Base-by-base conservation (phyloP, 179 eudicot species). In the Pouteria campechiana region DNA sequence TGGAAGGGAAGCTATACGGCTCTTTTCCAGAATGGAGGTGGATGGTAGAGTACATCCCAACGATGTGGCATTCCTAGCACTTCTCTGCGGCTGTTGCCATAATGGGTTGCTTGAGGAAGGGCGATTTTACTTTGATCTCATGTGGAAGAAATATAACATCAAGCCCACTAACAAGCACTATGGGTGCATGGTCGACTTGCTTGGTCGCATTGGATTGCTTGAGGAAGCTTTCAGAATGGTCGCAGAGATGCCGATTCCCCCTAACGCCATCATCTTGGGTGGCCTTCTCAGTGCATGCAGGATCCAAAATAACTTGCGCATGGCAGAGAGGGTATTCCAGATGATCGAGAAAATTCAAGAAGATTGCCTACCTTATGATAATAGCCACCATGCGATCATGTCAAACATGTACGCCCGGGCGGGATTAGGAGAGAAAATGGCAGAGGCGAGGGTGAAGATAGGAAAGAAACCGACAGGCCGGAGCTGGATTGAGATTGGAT, bases 201-300 rank as follows among this genome's bases (percentile, higher is more conserved):
- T 72, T 34, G 69, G 73, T 11, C 66, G 77, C 32, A 69, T 73
- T 12, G 77, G 77, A 41, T 33, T 32, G 15, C 32, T 72, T 12
- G 37, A 58, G 35, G 77, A 72, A 36, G 77, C 77, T 3, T 36
- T 22, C 25, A 48, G 54, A 40, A 50, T 18, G 19, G 28, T 67
- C 37, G 17, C 21, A 24, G 35, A 52, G 33, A 58, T 72, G 66
- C 69, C 66, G 25, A 46, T 72, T 66, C 58, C 46, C 38, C 69
- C 73, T 3, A 72, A 72, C 39, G 67, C 77, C 5, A 31, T 58
- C 31, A 19, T 72, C 25, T 72, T 69, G 73, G 47, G 77, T 49
- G 44, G 67, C 24, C 63, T 72, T 21, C 67, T 72, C 14, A 48
- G 73, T 13, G 67, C 67, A 21, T 54, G 63, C 6, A 55, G 67